Conservation (phyloP, 2,329 filamentous ascomycete genomes). For the Penicillium sp. region DNA sequence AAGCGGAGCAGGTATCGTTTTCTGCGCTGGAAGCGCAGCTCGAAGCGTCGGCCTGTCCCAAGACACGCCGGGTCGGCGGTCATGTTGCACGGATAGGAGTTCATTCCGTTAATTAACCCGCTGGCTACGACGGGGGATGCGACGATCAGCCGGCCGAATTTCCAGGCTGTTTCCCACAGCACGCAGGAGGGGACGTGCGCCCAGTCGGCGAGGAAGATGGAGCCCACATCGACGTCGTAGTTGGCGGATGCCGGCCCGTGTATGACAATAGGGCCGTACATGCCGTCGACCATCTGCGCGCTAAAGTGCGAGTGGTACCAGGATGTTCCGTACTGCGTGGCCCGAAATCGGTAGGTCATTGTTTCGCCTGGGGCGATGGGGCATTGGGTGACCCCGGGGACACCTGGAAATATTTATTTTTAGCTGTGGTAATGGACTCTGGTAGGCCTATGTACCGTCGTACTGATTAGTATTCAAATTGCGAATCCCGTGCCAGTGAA, state of each 20-base stretch:
- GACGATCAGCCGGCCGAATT: no score
- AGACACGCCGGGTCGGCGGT: not conserved
- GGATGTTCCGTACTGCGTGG: constrained; percentile 37
- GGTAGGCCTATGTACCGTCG: not conserved
- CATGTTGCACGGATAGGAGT: no score
- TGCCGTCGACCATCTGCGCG: constrained; percentile 52
- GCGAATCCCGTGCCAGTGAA: not conserved
- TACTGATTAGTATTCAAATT: not conserved
- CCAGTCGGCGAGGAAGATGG: not conserved
- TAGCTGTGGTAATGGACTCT: not conserved
- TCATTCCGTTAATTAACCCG: no score
- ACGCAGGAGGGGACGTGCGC: not conserved
- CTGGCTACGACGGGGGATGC: no score
- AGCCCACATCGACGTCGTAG: not conserved
- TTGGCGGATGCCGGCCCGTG: not conserved
- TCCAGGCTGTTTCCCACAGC: not conserved
- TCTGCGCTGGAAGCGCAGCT: not conserved
- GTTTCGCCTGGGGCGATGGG: constrained; percentile 34
- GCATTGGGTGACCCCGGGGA: not conserved
- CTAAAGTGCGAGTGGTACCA: constrained; percentile 39
- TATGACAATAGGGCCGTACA: constrained; percentile 59
- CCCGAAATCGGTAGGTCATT: constrained; percentile 39
- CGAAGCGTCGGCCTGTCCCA: not conserved
- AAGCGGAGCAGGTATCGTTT: not conserved
- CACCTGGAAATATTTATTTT: not conserved